Evolutionary conservation across 2,329 filamentous ascomycete genomes (phyloP), one percentile per base, ranked within the genome.

Genomic region (Hypoxylon sp.): DNA sequence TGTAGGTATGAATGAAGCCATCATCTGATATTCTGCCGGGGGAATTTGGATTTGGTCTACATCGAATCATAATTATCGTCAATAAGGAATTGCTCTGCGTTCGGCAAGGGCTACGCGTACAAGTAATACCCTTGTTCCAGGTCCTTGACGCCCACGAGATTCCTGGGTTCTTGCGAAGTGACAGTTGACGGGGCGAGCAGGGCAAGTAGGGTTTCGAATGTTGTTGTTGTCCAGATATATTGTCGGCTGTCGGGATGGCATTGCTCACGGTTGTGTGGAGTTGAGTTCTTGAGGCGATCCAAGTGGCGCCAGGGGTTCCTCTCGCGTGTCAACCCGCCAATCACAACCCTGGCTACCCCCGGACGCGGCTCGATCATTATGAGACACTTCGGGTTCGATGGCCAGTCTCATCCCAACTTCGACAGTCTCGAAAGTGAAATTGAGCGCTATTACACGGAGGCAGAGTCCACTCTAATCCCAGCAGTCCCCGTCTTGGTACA

Each of bases 371-470:
- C 70, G 67, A 69, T 56, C 61, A 69, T 57, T 22, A 58, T 74
- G 73, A 74, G 70, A 75, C 73, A 65, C 45, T 64, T 62, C 30
- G 60, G 51, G 73, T 75, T 61, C 66, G 72, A 75, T 75, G 55
- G 67, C 54, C 72, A 62, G 73, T 75, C 73, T 75, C 73, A 73
- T 74, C 72, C 66, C 65, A 69, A 71, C 70, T 70, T 74, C 32
- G 2, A 48, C 69, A 44, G 67, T 72, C 70, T 71, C 72, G 67
- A 69, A 52, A 61, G 52, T 44, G 57, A 65, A 64, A 64, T 49
- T 64, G 68, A 67, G 61, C 64, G 63, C 61, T 63, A 68, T 68
- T 59, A 55, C 54, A 55, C 48, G 51, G 54, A 46, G 53, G 44
- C 12, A 22, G 36, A 58, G 51, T 57, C 63, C 59, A 67, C 63